A percentile compares a stretch with the other conserved stretches of the same genome.
Conservation (phyloP, 106 monocot genomes). For the Dioscorea dumetorum region DNA sequence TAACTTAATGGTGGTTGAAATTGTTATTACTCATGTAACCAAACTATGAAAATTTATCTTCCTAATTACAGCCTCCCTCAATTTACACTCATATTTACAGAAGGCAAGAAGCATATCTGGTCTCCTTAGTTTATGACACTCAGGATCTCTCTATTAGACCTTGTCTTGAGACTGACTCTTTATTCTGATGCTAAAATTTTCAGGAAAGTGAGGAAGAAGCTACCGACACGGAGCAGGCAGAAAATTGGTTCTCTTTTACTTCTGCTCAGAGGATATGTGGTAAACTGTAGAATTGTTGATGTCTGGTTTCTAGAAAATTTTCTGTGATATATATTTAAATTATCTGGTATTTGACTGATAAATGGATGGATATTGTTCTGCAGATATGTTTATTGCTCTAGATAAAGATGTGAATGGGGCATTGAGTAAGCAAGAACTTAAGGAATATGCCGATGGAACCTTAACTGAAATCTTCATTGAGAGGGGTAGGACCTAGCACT, state of each 20-base stretch:
- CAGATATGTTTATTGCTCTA: conserved; percentile 98
- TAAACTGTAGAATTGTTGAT: conserved; percentile 10
- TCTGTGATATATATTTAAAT: too few species aligned
- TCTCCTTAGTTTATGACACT: too few species aligned
- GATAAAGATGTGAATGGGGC: conserved; percentile 96
- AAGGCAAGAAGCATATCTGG: too few species aligned
- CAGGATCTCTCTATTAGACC: too few species aligned
- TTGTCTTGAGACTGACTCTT: background rate
- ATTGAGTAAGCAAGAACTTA: conserved; percentile 92
- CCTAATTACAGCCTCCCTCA: too few species aligned
- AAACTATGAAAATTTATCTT: too few species aligned
- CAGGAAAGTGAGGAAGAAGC: conserved; percentile 99
- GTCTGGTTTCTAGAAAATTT: too few species aligned
- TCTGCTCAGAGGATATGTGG: conserved; percentile 99
- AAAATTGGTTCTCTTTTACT: conserved; percentile 98
- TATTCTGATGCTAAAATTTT: conserved; percentile 7
- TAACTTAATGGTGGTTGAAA: too few species aligned
- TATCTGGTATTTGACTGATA: too few species aligned
- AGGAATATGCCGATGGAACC: conserved; percentile 99
- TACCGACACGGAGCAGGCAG: conserved; percentile 95
- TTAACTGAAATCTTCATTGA: conserved; percentile 96
- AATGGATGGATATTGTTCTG: conserved; percentile 1
- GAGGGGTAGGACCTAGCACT: conserved; percentile 52
- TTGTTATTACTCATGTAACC: too few species aligned
- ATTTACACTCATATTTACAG: too few species aligned